Evolutionary conservation across 768 basidiomycete species (phyloP).

Genomic region (Boletus sp.): DNA sequence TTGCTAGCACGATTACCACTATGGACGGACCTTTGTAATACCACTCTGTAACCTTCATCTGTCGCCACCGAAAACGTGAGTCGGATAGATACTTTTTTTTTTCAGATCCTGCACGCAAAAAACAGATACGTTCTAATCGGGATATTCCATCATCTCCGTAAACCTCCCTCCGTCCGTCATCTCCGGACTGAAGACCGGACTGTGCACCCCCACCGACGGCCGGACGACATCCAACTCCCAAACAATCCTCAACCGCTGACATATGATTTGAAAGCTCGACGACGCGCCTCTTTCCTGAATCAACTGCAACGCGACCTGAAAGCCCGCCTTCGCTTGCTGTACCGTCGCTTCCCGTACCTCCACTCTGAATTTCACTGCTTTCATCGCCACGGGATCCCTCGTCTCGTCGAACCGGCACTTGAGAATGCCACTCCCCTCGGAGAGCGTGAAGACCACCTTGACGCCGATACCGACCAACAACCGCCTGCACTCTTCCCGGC

Average conservation of each 20-base stretch:
- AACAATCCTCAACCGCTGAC: constrained; percentile 57
- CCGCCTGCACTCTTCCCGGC: constrained; percentile 70
- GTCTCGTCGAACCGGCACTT: constrained; percentile 76
- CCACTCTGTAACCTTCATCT: neutral
- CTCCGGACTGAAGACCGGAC: constrained; percentile 29
- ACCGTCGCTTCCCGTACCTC: constrained; percentile 54
- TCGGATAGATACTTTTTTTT: neutral
- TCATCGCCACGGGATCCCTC: constrained; percentile 54
- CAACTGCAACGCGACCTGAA: constrained; percentile 59
- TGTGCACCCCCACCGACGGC: constrained; percentile 12
- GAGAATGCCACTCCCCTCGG: constrained; percentile 63
- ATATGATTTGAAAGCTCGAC: constrained; percentile 77
- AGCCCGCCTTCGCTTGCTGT: constrained; percentile 45
- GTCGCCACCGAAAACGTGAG: neutral
- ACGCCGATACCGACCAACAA: constrained; percentile 73
- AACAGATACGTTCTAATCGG: constrained; percentile 18
- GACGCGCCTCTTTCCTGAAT: constrained; percentile 86
- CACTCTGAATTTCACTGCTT: constrained; percentile 79
- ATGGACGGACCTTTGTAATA: constrained; percentile 35
- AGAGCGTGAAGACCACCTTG: constrained; percentile 60
- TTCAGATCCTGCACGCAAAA: constrained; percentile 17
- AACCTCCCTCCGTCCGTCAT: constrained; percentile 27
- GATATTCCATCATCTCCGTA: constrained; percentile 35
- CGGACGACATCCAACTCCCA: constrained; percentile 64
- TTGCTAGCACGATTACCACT: constrained; percentile 37